A percentile compares a stretch with the other conserved stretches of the same genome.
These are phyloP conservation scores for Chaetothyriales sp. DNA, from an alignment of 2,329 filamentous ascomycete species.

Conservation along the genomic window DNA sequence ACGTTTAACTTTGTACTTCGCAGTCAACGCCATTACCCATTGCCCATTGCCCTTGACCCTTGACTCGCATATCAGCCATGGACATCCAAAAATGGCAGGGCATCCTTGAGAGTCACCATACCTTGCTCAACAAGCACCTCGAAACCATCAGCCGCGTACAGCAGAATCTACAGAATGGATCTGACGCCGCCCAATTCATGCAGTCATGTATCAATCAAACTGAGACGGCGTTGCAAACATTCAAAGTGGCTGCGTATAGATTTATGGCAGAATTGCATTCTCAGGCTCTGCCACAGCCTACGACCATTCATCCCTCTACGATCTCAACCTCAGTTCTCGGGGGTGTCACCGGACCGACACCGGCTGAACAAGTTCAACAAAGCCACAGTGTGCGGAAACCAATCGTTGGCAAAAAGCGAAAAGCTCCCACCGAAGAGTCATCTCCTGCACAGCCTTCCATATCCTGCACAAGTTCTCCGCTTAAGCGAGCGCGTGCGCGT, in stretches of 20 bases:
- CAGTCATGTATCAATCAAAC: background rate
- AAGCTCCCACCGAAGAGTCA: slow-evolving; percentile 1
- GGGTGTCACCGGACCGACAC: background rate
- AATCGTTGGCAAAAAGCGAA: slow-evolving; percentile 8
- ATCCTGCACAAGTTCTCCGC: background rate
- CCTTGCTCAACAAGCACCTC: background rate
- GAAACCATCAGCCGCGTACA: background rate
- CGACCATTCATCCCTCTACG: background rate
- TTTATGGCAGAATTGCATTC: background rate
- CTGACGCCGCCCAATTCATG: background rate
- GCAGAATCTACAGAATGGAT: background rate
- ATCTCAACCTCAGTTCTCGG: background rate
- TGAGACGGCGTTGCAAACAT: background rate
- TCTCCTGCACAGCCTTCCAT: background rate
- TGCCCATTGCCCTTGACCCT: too few relatives aligned
- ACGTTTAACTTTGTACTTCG: too few relatives aligned
- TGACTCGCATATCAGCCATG: background rate
- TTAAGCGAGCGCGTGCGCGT: background rate
- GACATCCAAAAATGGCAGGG: background rate
- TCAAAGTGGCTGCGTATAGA: background rate
- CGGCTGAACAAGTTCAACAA: background rate
- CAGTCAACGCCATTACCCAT: too few relatives aligned
- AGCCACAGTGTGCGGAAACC: background rate
- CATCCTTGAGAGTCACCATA: background rate
- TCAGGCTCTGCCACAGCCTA: background rate